Base-by-base conservation (phyloP, 2,329 filamentous ascomycete species). In the Colletotrichum tamarilloi region DNA sequence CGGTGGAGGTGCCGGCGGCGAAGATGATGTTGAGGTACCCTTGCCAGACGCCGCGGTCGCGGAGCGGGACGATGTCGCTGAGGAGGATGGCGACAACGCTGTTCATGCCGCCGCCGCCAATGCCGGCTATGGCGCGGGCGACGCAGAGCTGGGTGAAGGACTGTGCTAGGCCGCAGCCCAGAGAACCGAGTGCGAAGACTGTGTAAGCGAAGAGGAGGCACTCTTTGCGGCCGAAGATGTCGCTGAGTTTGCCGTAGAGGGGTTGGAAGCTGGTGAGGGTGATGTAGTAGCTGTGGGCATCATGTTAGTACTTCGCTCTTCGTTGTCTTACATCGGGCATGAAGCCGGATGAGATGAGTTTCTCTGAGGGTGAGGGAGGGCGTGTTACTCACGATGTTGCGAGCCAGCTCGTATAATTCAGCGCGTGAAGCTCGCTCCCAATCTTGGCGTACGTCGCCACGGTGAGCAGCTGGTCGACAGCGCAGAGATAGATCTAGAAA, bases 381-480 rank as follows among this genome's bases (percentile, higher is more conserved):
- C 1, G 28, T 8, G 56, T 38, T 49, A 72, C 76, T 75, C 74
- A 86, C 81, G 85, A 81, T 2, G 82, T 83, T 32, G 92, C 92
- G 72, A 95, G 92, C 93, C 93, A 95, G 65, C 90, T 92, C 4
- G 93, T 94, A 76, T 89, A 90, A 79, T 93, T 94, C 65, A 96
- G 85, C 1, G 93, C 92, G 64, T 93, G 86, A 32, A 96, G 84
- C 75, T 95, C 94, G 69, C 89, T 94, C 12, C 93, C 93, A 77
- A 96, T 95, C 75, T 88, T 90, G 62, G 92, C 92, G 80, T 95
- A 95, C n/a, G 89, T 92, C n/a, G 91, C 91, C 62, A 95, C 90
- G 35, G 94, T 91, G 67, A 95, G 90, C 0, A 94, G 94, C 80
- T 95, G 93, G 79, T 96, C 94, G 63, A 92, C 87, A 4, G 93